Conservation (phyloP, 2,329 filamentous ascomycete genomes). For the Ophiostoma angusticollis region DNA sequence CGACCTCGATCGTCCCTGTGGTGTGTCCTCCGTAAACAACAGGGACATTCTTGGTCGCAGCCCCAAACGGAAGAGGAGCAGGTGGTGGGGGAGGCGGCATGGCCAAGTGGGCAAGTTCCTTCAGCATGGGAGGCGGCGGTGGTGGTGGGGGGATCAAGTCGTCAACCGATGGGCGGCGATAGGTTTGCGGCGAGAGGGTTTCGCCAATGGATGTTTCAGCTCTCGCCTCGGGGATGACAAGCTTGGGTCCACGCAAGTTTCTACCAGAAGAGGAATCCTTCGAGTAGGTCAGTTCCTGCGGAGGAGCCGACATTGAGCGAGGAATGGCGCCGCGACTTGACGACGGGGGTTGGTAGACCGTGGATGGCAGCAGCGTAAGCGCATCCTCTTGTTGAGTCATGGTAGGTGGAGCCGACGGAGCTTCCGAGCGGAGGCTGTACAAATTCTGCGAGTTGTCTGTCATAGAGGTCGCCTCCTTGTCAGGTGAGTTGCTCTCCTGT, state of each 20-base stretch:
- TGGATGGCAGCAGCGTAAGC: constrained; percentile 42
- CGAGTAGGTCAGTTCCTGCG: constrained; percentile 28
- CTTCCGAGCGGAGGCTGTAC: constrained; percentile 11
- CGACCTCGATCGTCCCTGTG: constrained; percentile 51
- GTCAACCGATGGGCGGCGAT: constrained; percentile 36
- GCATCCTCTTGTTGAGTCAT: constrained; percentile 12
- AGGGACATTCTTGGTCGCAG: constrained; percentile 21
- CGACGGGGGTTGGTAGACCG: constrained; percentile 44
- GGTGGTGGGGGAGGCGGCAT: constrained; percentile 49
- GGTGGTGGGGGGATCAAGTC: constrained; percentile 37
- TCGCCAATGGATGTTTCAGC: too few species aligned
- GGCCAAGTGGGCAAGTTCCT: constrained; percentile 50
- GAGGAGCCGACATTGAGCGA: constrained; percentile 50
- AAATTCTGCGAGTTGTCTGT: constrained; percentile 14
- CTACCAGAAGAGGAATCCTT: not conserved
- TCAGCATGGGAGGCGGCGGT: constrained; percentile 44
- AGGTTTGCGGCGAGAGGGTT: constrained; percentile 7
- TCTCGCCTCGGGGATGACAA: constrained; percentile 3
- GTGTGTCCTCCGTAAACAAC: constrained; percentile 31
- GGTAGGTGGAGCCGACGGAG: constrained; percentile 12
- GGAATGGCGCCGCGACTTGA: constrained; percentile 31
- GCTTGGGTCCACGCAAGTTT: constrained; percentile 3
- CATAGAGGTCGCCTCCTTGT: constrained; percentile 14
- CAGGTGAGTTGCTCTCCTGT: constrained; percentile 17
- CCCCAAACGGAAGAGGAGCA: constrained; percentile 37